phyloP scores from a whole-genome alignment of 1,284 basidiomycete genomes.

The Neonothopanus nambi region DNA sequence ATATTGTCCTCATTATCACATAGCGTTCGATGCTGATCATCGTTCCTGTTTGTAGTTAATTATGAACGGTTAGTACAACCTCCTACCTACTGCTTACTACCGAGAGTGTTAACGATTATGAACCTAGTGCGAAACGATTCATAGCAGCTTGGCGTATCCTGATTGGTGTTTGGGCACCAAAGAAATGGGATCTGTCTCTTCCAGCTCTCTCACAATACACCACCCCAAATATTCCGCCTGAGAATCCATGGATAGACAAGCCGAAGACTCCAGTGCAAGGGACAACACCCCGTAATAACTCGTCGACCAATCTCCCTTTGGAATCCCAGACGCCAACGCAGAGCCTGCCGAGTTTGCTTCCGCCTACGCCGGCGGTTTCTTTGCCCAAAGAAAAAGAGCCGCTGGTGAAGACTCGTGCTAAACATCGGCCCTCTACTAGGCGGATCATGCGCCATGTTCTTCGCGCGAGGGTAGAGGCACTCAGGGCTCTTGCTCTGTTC shows the following conservation, averaged over 20 bases:
- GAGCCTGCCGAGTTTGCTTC: conserved; percentile 11
- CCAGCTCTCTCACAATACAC: conserved; percentile 75
- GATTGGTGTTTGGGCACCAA: conserved; percentile 87
- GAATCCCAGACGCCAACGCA: background rate
- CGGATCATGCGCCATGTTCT: conserved; percentile 85
- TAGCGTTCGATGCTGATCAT: conserved; percentile 26
- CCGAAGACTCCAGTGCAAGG: conserved; percentile 30
- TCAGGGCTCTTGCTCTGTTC: conserved; percentile 69
- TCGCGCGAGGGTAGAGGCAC: conserved; percentile 76
- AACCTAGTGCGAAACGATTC: conserved; percentile 71
- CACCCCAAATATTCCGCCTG: conserved; percentile 59
- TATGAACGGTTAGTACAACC: conserved; percentile 69
- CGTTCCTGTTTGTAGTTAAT: conserved; percentile 51
- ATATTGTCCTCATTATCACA: conserved; percentile 20
- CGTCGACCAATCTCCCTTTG: background rate
- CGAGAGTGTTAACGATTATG: conserved; percentile 24
- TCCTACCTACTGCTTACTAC: conserved; percentile 12
- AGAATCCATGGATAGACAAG: conserved; percentile 69
- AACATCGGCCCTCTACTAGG: conserved; percentile 69
- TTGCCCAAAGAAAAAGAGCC: conserved; percentile 36
- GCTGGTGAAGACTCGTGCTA: conserved; percentile 39
- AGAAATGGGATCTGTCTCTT: conserved; percentile 74
- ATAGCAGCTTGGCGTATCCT: conserved; percentile 88
- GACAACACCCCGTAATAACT: background rate
- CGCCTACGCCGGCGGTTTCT: conserved; percentile 18